Conservation (phyloP, 768 basidiomycete species). For the Trametes cingulata region DNA sequence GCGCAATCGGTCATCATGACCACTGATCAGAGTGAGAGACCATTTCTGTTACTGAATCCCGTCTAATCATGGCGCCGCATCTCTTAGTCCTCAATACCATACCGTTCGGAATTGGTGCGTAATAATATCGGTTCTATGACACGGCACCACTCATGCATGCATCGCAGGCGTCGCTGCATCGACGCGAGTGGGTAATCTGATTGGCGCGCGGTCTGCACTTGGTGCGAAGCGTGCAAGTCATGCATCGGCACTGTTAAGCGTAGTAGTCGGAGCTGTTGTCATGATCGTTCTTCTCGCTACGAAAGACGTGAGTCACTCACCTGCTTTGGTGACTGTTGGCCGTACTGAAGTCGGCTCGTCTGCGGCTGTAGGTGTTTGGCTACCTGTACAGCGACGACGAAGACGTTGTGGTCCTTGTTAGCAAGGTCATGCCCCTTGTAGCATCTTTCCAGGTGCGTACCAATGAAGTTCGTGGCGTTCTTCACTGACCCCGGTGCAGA, state of each 20-base stretch:
- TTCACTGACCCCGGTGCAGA: constrained; percentile 27
- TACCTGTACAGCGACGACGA: constrained; percentile 68
- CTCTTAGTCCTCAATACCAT: constrained; percentile 68
- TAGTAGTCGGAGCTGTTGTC: constrained; percentile 55
- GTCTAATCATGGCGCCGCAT: not conserved
- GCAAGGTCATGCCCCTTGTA: constrained; percentile 52
- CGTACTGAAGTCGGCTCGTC: too few relatives aligned
- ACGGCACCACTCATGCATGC: not conserved
- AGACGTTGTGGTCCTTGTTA: constrained; percentile 51
- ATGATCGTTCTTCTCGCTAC: constrained; percentile 59
- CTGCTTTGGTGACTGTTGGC: too few relatives aligned
- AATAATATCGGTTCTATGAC: not conserved
- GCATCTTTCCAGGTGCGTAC: constrained; percentile 51
- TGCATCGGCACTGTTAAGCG: constrained; percentile 63
- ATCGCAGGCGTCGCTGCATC: constrained; percentile 63
- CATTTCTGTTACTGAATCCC: too few relatives aligned
- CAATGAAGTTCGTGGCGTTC: not conserved
- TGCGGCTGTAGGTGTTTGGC: constrained; percentile 52
- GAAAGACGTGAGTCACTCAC: constrained; percentile 48
- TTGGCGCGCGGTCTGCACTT: constrained; percentile 54
- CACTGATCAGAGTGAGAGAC: constrained; percentile 63
- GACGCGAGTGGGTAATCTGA: constrained; percentile 70
- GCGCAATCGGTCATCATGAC: constrained; percentile 83
- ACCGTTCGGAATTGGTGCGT: constrained; percentile 67
- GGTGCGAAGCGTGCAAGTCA: constrained; percentile 62